Evolutionary conservation across 2,329 filamentous ascomycete genomes (phyloP).

Genomic region (Aspergillus transmontanensis): DNA sequence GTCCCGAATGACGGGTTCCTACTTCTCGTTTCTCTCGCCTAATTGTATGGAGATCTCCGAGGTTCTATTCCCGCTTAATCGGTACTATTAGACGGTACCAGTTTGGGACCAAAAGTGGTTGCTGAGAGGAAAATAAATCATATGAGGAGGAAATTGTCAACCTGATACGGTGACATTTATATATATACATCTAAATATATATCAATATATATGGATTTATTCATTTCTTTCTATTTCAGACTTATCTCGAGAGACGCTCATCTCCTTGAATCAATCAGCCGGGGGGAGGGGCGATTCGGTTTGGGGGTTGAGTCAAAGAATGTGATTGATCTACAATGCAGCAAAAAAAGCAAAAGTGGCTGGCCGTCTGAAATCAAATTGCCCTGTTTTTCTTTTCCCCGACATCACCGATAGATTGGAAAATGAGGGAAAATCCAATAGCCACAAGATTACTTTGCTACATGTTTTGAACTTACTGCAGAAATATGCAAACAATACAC

Average conservation of each 20-base stretch:
- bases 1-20: not conserved
- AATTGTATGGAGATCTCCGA: not conserved
- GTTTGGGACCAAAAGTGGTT: not conserved
- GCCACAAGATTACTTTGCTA: constrained; percentile 8
- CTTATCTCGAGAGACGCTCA: not conserved
- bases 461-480: constrained; percentile 7
- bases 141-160: not conserved
- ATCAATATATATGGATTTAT: too few relatives aligned
- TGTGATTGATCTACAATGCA: constrained; percentile 7
- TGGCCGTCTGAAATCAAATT: not conserved
- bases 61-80: not conserved
- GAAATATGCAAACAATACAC: constrained; percentile 3
- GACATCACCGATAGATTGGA: not conserved
- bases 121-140: not conserved
- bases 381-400: not conserved
- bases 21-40: not conserved
- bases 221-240: not conserved
- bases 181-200: too few relatives aligned
- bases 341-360: not conserved
- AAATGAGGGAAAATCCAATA: not conserved
- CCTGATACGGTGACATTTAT: not conserved
- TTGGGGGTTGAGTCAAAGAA: not conserved
- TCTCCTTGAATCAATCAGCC: not conserved
- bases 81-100: not conserved
- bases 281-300: not conserved